Percentiles rank a stretch among this genome's conserved stretches.
Evolutionary conservation across 2,329 filamentous ascomycete genomes (phyloP).

Genomic region (Fusarium falciforme): DNA sequence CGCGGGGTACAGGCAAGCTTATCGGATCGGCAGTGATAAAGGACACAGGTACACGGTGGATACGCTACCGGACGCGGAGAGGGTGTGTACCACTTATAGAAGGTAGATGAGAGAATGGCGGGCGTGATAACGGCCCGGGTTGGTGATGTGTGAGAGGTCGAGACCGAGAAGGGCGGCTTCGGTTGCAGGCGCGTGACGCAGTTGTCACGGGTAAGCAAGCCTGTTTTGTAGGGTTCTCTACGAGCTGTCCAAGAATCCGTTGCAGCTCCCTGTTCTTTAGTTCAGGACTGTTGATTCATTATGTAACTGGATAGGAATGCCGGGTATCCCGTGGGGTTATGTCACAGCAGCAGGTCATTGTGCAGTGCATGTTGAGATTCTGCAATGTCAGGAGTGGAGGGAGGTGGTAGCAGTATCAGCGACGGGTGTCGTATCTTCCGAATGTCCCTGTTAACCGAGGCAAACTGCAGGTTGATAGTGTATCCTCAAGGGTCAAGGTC

Average conservation of each 20-base stretch:
- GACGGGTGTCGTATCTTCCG: no score
- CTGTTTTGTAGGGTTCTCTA: neutral
- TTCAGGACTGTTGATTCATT: neutral
- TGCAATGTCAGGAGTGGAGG: no score
- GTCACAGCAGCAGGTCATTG: neutral
- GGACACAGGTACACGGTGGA: slow-evolving; percentile 5
- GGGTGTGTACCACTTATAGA: neutral
- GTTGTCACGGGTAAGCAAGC: neutral
- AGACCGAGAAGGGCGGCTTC: neutral
- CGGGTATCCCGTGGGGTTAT: neutral
- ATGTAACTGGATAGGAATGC: neutral
- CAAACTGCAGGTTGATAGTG: no score
- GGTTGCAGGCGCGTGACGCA: neutral
- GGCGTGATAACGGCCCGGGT: neutral
- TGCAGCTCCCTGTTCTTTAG: neutral
- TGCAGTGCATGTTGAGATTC: no score
- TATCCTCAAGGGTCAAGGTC: no score
- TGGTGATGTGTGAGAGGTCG: neutral
- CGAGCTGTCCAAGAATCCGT: neutral
- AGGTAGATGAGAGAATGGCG: neutral
- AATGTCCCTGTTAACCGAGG: no score
- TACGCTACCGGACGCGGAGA: slow-evolving; percentile 12
- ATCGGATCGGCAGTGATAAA: slow-evolving; percentile 34
- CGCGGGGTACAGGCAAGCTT: slow-evolving; percentile 34
- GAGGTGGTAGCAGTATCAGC: no score